Conservation (phyloP, 331 rosid genomes). For the Acacia concinna region DNA sequence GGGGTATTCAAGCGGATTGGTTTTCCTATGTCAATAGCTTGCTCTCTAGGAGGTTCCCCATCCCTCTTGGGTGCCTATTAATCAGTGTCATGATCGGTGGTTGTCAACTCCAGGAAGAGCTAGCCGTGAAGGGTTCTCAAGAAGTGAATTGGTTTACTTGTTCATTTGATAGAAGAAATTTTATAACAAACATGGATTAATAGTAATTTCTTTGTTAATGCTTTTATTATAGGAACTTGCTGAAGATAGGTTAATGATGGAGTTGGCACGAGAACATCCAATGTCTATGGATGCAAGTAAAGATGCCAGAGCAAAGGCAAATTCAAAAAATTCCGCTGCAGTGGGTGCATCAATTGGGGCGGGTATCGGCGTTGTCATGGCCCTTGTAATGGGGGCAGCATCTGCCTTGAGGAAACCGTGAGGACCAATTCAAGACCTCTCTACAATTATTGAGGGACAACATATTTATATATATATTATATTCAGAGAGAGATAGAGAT, state of each 20-base stretch:
- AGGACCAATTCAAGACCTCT: neutral
- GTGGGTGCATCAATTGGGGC: constrained; percentile 97
- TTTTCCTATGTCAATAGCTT: neutral
- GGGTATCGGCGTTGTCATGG: constrained; percentile 85
- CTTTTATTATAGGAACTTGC: constrained; percentile 62
- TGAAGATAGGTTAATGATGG: constrained; percentile 68
- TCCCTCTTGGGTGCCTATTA: neutral
- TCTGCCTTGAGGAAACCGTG: constrained; percentile 97
- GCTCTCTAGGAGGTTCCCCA: neutral
- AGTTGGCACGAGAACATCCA: constrained; percentile 66
- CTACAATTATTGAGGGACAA: neutral
- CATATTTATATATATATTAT: neutral
- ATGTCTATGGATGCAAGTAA: constrained; percentile 44
- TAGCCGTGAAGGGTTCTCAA: neutral
- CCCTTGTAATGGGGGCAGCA: constrained; percentile 98
- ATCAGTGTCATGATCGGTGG: neutral
- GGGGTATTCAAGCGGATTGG: neutral
- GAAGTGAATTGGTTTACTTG: neutral
- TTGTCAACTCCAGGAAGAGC: neutral
- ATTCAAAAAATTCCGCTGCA: constrained; percentile 70
- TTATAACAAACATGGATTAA: neutral
- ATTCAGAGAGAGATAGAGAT: neutral
- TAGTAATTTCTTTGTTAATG: neutral
- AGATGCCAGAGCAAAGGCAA: constrained; percentile 60
- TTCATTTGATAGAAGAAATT: neutral